Evolutionary conservation across 805 yeast species (phyloP), one percentile per base, ranked within the genome.

Genomic region (Pichia pseudocactophila): DNA sequence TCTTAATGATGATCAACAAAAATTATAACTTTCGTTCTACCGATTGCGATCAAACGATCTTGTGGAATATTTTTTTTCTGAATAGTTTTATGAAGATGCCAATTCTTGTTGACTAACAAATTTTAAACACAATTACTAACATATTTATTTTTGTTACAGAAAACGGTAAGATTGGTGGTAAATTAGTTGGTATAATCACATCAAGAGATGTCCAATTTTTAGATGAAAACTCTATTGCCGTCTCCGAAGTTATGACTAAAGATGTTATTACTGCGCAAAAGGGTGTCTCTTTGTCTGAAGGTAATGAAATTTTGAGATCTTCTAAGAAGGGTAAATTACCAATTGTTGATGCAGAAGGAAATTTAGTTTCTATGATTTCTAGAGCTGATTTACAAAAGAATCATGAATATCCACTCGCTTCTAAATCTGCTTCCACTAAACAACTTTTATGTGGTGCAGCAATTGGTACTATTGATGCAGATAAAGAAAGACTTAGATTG

Each of bases 401-500:
- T 71, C 82, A 82, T 70, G 75, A 77, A 63, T 92, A 75, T 74
- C 98, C 98, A 56, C 72, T 80, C 52, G 98, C 98, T 43, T 88
- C 97, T 51, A 92, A 92, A 71, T 84, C 96, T 30, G 80, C 80
- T 58, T 72, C 80, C 55, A 85, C 97, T 41, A 92, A 92, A 74
- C 98, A 92, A 73, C 76, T 92, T 63, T 75, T 92, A 59, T 87
- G 96, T 76, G 98, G 97, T 76, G 98, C 98, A 56, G 94, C 98
- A 50, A 79, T 92, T 61, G 98, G 98, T 68, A 92, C 98, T 50
- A 71, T 94, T 49, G 82, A 76, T 35, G 82, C 85, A 56, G 98
- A 92, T 69, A 84, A 76, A 62, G 82, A 74, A 58, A 87, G 98
- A 71, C 76, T 92, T 57, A 63, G 64, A 46, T 75, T 81, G 70